Percentiles rank a stretch among this genome's conserved stretches.
These are phyloP conservation scores for Epichloe gansuensis DNA, from an alignment of 2,329 filamentous ascomycete genomes.

Conservation along the genomic window DNA sequence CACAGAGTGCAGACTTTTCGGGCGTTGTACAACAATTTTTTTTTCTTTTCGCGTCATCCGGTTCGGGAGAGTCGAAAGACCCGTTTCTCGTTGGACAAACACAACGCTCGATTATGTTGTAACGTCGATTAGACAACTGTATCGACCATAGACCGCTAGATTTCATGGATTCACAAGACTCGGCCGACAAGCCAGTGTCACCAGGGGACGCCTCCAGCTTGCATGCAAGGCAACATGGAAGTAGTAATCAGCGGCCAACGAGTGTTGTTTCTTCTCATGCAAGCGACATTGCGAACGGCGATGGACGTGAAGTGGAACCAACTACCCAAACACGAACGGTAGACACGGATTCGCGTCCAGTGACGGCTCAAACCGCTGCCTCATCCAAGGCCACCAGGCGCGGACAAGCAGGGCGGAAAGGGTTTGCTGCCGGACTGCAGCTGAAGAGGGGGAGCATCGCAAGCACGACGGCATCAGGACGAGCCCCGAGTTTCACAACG, in stretches of 20 bases:
- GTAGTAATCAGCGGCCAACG: constrained; percentile 36
- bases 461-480: constrained; percentile 36
- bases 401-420: constrained; percentile 45
- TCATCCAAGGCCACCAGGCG: constrained; percentile 33
- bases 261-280: constrained; percentile 62
- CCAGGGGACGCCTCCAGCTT: constrained; percentile 27
- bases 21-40: neutral
- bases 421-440: constrained; percentile 26
- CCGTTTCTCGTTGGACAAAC: neutral
- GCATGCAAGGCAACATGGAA: constrained; percentile 17
- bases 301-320: constrained; percentile 31
- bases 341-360: constrained; percentile 37
- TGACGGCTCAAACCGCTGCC: constrained; percentile 38
- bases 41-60: neutral
- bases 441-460: constrained; percentile 31
- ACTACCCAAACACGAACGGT: constrained; percentile 23
- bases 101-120: constrained; percentile 7
- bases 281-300: constrained; percentile 50
- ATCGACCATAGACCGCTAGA: neutral
- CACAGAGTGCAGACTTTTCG: neutral
- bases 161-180: constrained; percentile 26
- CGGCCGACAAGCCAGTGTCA: constrained; percentile 21
- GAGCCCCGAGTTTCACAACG: constrained; percentile 48
- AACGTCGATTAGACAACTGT: constrained; percentile 4
- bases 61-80: neutral